Conservation (phyloP, 225 moss, liverwort and hornwort genomes). For the Climacium dendroides region DNA sequence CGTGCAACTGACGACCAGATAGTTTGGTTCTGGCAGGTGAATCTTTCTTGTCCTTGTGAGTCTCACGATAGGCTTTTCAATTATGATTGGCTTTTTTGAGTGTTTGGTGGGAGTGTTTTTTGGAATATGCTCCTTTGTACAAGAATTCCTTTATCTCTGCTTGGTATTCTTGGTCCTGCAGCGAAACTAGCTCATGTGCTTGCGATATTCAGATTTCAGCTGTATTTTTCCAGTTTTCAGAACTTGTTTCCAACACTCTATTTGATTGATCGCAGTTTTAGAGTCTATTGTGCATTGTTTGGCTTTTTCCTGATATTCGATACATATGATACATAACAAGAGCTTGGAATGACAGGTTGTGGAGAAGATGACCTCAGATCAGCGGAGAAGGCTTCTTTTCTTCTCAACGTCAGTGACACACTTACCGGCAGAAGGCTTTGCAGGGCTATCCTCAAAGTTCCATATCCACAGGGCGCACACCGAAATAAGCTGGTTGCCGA, state of each 20-base stretch:
- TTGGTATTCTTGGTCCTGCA: not conserved
- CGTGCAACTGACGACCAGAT: conserved; percentile 50
- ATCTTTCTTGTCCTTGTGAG: not conserved
- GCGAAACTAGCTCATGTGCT: not conserved
- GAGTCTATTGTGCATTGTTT: not conserved
- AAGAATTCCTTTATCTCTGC: not conserved
- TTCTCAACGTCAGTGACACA: conserved; percentile 93
- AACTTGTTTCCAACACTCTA: not conserved
- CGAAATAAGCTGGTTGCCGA: conserved; percentile 91
- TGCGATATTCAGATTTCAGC: not conserved
- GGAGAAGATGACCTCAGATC: conserved; percentile 73
- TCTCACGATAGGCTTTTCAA: not conserved
- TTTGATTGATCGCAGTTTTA: not conserved
- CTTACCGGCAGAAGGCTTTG: conserved; percentile 90
- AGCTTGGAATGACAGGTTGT: conserved; percentile 39
- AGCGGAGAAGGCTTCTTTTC: conserved; percentile 75
- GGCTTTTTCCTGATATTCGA: not conserved
- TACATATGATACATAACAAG: not conserved
- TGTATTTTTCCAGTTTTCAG: not conserved
- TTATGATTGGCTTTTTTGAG: not conserved
- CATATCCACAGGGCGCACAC: conserved; percentile 97
- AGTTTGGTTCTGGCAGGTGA: conserved; percentile 96
- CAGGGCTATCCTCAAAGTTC: conserved; percentile 86
- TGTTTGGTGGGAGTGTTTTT: not conserved
- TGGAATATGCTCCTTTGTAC: not conserved